phyloP scores from a whole-genome alignment of 1,284 basidiomycete genomes.

The Rhodotorula sp. region DNA sequence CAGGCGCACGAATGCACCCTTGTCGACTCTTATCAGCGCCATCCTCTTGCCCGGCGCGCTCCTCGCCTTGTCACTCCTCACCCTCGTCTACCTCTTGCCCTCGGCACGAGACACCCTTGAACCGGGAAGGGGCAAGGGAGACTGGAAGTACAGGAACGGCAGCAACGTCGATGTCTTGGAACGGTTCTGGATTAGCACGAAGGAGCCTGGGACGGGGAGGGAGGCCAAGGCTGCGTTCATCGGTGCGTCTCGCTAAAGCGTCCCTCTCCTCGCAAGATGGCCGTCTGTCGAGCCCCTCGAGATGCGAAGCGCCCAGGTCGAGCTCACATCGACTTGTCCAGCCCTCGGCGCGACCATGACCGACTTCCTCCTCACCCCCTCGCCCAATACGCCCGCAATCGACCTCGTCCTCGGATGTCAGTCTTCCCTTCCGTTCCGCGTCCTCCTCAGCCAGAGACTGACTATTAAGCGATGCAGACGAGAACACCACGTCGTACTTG shows the following conservation, averaged over 20 bases:
- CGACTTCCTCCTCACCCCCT: constrained; percentile 45
- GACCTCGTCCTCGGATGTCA: constrained; percentile 37
- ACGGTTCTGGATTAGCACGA: not conserved
- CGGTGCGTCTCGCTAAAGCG: constrained; percentile 4
- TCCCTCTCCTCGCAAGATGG: no score
- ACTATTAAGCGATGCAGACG: constrained; percentile 39
- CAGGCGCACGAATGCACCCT: not conserved
- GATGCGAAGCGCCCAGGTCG: not conserved
- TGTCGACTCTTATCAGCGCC: not conserved
- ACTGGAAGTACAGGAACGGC: constrained; percentile 11
- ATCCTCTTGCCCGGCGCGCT: not conserved
- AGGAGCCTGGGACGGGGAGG: not conserved
- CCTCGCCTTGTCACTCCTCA: not conserved
- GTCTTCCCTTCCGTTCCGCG: not conserved
- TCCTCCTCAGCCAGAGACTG: not conserved
- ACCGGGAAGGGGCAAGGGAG: no score
- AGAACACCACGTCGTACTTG: constrained; percentile 46
- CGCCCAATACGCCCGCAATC: constrained; percentile 37
- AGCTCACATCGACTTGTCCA: constrained; percentile 1
- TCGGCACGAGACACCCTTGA: not conserved
- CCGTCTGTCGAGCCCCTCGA: no score
- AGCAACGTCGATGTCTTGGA: constrained; percentile 25
- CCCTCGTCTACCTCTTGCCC: not conserved
- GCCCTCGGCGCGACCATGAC: constrained; percentile 44
- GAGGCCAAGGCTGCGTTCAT: constrained; percentile 18